phyloP scores from a whole-genome alignment of 2,329 filamentous ascomycete genomes.

The Pseudocercospora fijiensis region DNA sequence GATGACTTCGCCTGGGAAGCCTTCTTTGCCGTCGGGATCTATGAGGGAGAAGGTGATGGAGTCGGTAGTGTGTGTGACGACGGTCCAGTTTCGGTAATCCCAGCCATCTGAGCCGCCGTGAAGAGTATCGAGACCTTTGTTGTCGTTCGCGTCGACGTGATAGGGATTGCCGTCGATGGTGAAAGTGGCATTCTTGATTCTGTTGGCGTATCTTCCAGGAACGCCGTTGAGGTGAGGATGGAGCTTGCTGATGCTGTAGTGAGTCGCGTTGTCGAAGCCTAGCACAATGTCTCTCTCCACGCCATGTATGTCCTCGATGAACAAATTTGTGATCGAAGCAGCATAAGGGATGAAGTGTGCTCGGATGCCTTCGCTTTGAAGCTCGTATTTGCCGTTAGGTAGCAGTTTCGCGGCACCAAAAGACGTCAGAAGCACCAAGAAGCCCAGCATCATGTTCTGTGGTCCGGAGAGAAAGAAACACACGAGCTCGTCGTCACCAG shows the following conservation, averaged over 20 bases:
- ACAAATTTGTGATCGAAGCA: constrained; percentile 68
- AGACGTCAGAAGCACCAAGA: background rate
- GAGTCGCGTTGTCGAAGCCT: constrained; percentile 73
- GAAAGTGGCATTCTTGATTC: constrained; percentile 70
- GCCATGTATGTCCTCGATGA: constrained; percentile 68
- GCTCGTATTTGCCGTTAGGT: constrained; percentile 64
- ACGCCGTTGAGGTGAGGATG: constrained; percentile 73
- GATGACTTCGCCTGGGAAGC: constrained; percentile 74
- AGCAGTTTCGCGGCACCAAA: constrained; percentile 15
- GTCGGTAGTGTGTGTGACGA: constrained; percentile 63
- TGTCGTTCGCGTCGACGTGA: constrained; percentile 52
- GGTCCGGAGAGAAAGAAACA: background rate
- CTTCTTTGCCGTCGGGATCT: constrained; percentile 70
- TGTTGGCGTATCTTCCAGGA: constrained; percentile 73
- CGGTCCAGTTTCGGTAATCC: constrained; percentile 71
- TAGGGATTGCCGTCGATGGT: constrained; percentile 49
- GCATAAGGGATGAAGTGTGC: constrained; percentile 73
- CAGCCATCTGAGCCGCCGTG: constrained; percentile 51
- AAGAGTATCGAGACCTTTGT: constrained; percentile 50
- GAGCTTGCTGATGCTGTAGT: constrained; percentile 63
- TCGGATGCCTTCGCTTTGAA: constrained; percentile 64
- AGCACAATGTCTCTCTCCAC: constrained; percentile 68
- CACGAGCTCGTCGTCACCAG: too few relatives aligned
- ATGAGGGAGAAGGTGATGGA: constrained; percentile 73
- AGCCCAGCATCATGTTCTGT: background rate